phyloP scores from a whole-genome alignment of 805 yeast genomes.

The Wickerhamiella siamensis region DNA sequence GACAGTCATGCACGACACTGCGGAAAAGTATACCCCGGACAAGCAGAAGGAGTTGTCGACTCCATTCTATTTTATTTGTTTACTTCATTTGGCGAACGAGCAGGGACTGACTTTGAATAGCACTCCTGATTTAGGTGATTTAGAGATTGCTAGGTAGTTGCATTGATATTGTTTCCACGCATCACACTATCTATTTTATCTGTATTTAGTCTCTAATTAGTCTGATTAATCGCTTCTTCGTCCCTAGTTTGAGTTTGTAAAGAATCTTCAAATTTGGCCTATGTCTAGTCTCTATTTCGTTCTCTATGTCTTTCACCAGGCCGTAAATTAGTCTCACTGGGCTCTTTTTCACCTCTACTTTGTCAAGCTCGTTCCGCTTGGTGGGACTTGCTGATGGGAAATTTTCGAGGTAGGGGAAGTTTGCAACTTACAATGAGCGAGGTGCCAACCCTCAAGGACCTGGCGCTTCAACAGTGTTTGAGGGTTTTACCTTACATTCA shows the following conservation, averaged over 20 bases:
- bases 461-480: slow-evolving; percentile 16
- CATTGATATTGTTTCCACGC: background rate
- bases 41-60: slow-evolving; percentile 60
- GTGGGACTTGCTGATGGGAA: background rate
- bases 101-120: slow-evolving; percentile 49
- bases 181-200: too few relatives aligned
- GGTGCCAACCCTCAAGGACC: slow-evolving; percentile 15
- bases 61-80: slow-evolving; percentile 70
- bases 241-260: too few relatives aligned
- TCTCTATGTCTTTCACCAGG: too few relatives aligned
- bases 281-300: too few relatives aligned
- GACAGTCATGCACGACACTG: slow-evolving; percentile 36
- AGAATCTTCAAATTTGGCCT: too few relatives aligned
- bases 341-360: too few relatives aligned
- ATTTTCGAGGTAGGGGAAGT: background rate
- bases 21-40: slow-evolving; percentile 38
- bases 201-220: background rate
- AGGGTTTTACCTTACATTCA: slow-evolving; percentile 14
- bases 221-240: too few relatives aligned
- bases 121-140: slow-evolving; percentile 28
- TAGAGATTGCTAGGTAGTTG: slow-evolving; percentile 4
- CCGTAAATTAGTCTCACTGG: too few relatives aligned
- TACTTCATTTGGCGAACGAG: slow-evolving; percentile 77
- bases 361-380: background rate
- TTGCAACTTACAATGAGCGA: background rate